Evolutionary conservation across 225 moss, liverwort and hornwort species (phyloP).

Genomic region (Bryoerythrophyllum caledonicum): DNA sequence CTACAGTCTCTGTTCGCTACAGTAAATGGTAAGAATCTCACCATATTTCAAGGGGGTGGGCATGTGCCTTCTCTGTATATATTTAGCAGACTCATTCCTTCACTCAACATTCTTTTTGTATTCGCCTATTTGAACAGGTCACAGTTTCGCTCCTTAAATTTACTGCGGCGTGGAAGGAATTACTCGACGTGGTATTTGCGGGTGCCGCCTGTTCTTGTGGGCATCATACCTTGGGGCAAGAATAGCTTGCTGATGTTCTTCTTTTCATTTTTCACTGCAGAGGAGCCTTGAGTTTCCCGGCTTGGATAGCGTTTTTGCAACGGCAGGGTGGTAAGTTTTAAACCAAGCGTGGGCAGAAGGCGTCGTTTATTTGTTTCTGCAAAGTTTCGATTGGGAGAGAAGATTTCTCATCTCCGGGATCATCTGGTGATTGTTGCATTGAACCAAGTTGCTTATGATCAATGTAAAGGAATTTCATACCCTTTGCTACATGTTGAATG

Average conservation of each 20-base stretch:
- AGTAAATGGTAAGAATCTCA: neutral
- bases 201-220: neutral
- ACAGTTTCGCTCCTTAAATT: neutral
- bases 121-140: neutral
- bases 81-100: neutral
- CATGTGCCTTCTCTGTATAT: neutral
- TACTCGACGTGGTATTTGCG: conserved; percentile 4
- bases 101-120: conserved; percentile 22
- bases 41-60: neutral
- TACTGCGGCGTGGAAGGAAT: neutral
- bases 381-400: conserved; percentile 50
- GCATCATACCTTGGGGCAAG: neutral
- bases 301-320: conserved; percentile 41
- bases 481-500: conserved; percentile 67
- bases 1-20: conserved; percentile 24
- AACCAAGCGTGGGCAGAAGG: conserved; percentile 72
- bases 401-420: conserved; percentile 52
- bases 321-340: conserved; percentile 54
- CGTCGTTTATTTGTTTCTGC: conserved; percentile 69
- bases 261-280: neutral
- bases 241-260: neutral
- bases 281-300: conserved; percentile 38
- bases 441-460: conserved; percentile 57
- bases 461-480: conserved; percentile 53
- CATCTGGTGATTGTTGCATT: conserved; percentile 63